These are phyloP conservation scores for Blastomyces parvus DNA, from an alignment of 2,329 filamentous ascomycete genomes.

Conservation along the genomic window DNA sequence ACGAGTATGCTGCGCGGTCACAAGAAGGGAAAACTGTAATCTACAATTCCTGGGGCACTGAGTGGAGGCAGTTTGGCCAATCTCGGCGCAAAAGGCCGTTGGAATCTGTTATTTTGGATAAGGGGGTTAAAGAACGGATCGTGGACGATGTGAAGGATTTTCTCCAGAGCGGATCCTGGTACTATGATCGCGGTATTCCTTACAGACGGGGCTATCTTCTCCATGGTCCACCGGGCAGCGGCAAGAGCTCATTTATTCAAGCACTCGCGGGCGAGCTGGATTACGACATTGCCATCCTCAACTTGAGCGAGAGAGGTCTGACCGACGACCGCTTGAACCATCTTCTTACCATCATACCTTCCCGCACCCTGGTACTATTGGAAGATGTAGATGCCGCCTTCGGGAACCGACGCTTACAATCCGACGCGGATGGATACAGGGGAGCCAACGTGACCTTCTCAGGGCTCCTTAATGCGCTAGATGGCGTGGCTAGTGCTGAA, in stretches of 20 bases:
- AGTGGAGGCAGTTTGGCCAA: constrained; percentile 77
- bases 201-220: constrained; percentile 84
- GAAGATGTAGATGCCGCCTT: constrained; percentile 93
- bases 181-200: constrained; percentile 86
- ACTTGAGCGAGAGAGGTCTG: constrained; percentile 78
- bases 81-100: constrained; percentile 79
- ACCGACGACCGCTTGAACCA: constrained; percentile 84
- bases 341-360: constrained; percentile 74
- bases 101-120: constrained; percentile 75
- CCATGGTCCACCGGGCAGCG: constrained; percentile 81
- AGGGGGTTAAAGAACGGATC: constrained; percentile 72
- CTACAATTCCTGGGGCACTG: constrained; percentile 72
- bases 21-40: constrained; percentile 90
- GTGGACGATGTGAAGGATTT: constrained; percentile 77
- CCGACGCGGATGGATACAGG: constrained; percentile 71
- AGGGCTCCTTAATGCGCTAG: constrained; percentile 72
- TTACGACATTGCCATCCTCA: constrained; percentile 86
- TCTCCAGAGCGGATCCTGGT: constrained; percentile 70
- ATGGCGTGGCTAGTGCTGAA: constrained; percentile 89
- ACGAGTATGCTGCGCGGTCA: constrained; percentile 64
- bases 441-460: constrained; percentile 92
- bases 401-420: constrained; percentile 60
- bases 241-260: constrained; percentile 94
- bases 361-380: constrained; percentile 69
- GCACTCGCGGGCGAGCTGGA: constrained; percentile 86